Evolutionary conservation across 257 asterid genomes (phyloP), one percentile per base, ranked within the genome.

Genomic region (Solanum clarkiae): DNA sequence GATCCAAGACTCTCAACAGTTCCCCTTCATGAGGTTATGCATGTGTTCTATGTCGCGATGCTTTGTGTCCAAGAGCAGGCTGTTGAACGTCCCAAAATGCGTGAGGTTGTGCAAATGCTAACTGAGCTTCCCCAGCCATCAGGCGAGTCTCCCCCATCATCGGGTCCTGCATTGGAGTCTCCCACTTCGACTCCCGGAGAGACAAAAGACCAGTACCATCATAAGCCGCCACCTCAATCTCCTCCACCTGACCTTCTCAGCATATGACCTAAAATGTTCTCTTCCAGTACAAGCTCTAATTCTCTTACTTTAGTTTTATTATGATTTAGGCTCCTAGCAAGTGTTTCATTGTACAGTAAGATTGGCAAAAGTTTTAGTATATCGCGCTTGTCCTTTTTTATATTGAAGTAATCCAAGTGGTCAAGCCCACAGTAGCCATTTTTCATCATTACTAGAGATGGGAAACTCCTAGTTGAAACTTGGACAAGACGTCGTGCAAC

Each of bases 181-280:
- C 94, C 94, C 7, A 36, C 22, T 45, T 55, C 65, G 26, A 71
- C 53, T 85, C 81, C 90, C 9, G 80, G 14, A 70, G 88, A 88
- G 65, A 9, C 85, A 0, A 87, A 85, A 80, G 88, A 85, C 84
- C 87, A 59, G 32, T 10, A 6, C 70, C 70, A 83, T 6, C 88
- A 59, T 32, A 88, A 82, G 44, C 71, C 57, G 4, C 63, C 90
- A 11, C 81, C 87, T 26, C 89, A 84, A 14, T 88, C 91, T 17
- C 86, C 91, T 3, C 91, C 90, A 20, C 87, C 93, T 1, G 93
- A 91, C 68, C 92, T 88, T 60, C 93, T 91, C 72, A 87, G 92
- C 89, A 91, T 91, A 44, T 90, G 77, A 89, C 47, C 49, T 55
- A 42, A n/a, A 60, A 22, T 51, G 68, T 72, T 82, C 42, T 36